Conservation (phyloP, 2,329 filamentous ascomycete species). For the Dryadomyces quercus-mongolicae region DNA sequence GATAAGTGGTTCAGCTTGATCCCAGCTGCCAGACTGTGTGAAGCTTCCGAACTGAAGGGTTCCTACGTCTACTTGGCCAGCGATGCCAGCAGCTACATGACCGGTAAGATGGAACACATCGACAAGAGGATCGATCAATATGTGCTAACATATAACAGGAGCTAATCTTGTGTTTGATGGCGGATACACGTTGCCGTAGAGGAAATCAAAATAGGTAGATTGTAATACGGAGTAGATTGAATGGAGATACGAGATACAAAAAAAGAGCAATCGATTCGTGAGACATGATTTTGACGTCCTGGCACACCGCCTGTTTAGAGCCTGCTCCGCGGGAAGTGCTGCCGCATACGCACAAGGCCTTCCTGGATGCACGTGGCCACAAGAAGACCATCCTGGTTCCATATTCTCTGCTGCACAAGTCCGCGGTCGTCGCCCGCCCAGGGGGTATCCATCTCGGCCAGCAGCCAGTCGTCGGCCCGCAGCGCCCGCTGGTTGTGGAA, state of each 20-base stretch:
- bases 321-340: neutral
- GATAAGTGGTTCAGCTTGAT: neutral
- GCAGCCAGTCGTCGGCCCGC: conserved; percentile 61
- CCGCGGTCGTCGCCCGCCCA: conserved; percentile 69
- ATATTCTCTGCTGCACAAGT: conserved; percentile 65
- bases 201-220: neutral
- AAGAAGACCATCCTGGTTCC: conserved; percentile 54
- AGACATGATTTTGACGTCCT: neutral
- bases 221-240: neutral
- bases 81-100: conserved; percentile 41
- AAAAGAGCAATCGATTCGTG: neutral
- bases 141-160: conserved; percentile 23
- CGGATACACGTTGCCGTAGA: conserved; percentile 38
- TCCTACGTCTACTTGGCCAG: neutral
- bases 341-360: conserved; percentile 22
- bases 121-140: neutral
- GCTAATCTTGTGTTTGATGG: conserved; percentile 64
- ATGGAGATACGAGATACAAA: neutral
- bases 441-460: conserved; percentile 66
- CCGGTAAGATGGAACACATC: conserved; percentile 17
- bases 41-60: neutral
- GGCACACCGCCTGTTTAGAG: neutral
- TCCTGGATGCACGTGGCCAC: conserved; percentile 72
- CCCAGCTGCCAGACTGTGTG: neutral
- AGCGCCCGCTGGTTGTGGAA: conserved; percentile 48